Conservation (phyloP, 164 flowering plant species). For the Dillenia turbinata region DNA sequence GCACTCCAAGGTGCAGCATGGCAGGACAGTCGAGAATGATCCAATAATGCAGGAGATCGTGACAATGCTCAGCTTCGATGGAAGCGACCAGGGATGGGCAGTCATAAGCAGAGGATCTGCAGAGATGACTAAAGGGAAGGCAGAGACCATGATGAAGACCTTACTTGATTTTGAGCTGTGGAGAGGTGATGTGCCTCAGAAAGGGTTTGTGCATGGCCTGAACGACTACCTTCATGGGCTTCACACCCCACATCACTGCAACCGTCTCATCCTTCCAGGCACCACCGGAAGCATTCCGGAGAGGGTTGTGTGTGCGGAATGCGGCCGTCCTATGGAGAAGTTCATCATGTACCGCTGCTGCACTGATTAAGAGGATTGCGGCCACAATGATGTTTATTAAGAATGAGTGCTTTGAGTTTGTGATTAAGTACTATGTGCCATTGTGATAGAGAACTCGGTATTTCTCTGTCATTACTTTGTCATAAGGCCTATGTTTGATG, state of each 20-base stretch:
- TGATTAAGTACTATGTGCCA: too few species aligned
- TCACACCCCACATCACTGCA: conserved; percentile 59
- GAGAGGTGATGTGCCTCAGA: conserved; percentile 19
- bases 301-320: conserved; percentile 56
- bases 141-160: conserved; percentile 28
- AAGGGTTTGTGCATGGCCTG: conserved; percentile 49
- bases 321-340: conserved; percentile 58
- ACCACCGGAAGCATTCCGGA: conserved; percentile 41
- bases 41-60: conserved; percentile 45
- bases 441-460: too few species aligned
- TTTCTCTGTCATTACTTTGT: too few species aligned
- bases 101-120: conserved; percentile 43
- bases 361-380: conserved; percentile 27
- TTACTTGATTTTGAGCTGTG: conserved; percentile 29
- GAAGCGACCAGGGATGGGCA: conserved; percentile 60
- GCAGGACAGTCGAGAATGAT: conserved; percentile 32
- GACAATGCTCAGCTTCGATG: conserved; percentile 47
- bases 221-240: conserved; percentile 21
- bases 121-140: conserved; percentile 45
- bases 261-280: conserved; percentile 54
- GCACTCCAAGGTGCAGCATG: conserved; percentile 42
- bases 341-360: conserved; percentile 67
- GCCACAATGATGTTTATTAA: too few species aligned
- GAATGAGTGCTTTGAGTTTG: too few species aligned
- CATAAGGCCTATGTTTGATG: too few species aligned